These are phyloP conservation scores for Microdochium nivale DNA, from an alignment of 2,329 filamentous ascomycete genomes.

Conservation along the genomic window DNA sequence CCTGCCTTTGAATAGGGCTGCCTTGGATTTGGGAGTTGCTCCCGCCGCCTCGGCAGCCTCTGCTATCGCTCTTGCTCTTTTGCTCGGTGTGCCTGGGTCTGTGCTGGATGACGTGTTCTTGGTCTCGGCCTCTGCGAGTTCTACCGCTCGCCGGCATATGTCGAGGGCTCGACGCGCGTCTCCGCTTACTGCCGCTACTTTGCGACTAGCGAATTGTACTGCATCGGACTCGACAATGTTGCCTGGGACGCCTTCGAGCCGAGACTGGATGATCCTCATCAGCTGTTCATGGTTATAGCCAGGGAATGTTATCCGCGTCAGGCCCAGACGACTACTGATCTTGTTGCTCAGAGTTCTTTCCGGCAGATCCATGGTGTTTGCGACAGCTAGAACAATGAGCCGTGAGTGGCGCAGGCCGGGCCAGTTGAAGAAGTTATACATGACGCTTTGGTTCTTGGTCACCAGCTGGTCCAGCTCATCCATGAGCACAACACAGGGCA, in stretches of 20 bases:
- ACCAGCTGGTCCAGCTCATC: conserved; percentile 97
- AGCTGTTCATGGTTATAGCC: conserved; percentile 96
- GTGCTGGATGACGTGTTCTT: conserved; percentile 21
- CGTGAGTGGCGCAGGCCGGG: conserved; percentile 83
- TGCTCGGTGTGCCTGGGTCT: conserved; percentile 55
- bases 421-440: conserved; percentile 99
- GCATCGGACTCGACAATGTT: conserved; percentile 89
- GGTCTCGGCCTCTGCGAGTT: conserved; percentile 75
- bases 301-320: conserved; percentile 93
- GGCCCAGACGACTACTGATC: conserved; percentile 82
- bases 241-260: conserved; percentile 78
- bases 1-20: conserved; percentile 27
- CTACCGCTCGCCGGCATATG: conserved; percentile 90
- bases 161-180: conserved; percentile 89
- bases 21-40: conserved; percentile 22
- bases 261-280: conserved; percentile 95
- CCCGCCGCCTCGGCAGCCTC: conserved; percentile 20
- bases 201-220: conserved; percentile 90
- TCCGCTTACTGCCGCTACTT: conserved; percentile 92
- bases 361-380: conserved; percentile 97
- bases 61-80: conserved; percentile 24
- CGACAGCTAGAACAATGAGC: conserved; percentile 91
- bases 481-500: conserved; percentile 96
- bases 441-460: conserved; percentile 97
- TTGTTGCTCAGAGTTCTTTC: conserved; percentile 97